Evolutionary conservation across 2,329 filamentous ascomycete genomes (phyloP).

Genomic region (Botrytis galanthina): DNA sequence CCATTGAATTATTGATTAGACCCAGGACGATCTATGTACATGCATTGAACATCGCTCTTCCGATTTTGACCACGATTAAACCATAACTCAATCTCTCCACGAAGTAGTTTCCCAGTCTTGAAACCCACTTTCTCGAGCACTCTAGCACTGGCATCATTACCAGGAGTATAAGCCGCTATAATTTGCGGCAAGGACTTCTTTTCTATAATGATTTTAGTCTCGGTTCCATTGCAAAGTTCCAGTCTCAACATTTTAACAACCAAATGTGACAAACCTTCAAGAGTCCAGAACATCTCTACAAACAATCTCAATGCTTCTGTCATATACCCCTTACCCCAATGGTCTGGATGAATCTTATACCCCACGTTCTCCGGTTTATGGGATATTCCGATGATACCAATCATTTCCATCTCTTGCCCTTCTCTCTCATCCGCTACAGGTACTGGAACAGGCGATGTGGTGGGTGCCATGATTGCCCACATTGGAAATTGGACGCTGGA

Average conservation of each 20-base stretch:
- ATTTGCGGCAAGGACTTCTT: background rate
- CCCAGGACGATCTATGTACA: conserved; percentile 1
- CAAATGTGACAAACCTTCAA: conserved; percentile 4
- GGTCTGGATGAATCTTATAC: conserved; percentile 25
- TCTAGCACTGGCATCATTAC: conserved; percentile 28
- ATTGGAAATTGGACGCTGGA: background rate
- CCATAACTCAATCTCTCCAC: conserved; percentile 14
- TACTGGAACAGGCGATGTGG: background rate
- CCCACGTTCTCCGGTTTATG: conserved; percentile 22
- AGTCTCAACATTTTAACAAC: background rate
- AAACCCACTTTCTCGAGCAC: conserved; percentile 30
- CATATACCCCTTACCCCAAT: conserved; percentile 27
- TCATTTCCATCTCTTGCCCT: background rate
- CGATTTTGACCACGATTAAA: background rate
- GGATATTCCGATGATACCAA: conserved; percentile 11
- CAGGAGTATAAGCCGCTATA: conserved; percentile 22
- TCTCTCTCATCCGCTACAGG: background rate
- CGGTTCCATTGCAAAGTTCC: background rate
- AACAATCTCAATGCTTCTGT: conserved; percentile 24
- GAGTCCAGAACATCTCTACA: conserved; percentile 15
- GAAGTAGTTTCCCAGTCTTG: conserved; percentile 20
- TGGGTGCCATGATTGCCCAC: conserved; percentile 1
- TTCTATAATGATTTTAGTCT: background rate
- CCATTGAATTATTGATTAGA: background rate
- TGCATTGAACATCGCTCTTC: conserved; percentile 8